Conservation (phyloP, 495 filamentous ascomycete genomes). For the Trichoderma reesei region DNA sequence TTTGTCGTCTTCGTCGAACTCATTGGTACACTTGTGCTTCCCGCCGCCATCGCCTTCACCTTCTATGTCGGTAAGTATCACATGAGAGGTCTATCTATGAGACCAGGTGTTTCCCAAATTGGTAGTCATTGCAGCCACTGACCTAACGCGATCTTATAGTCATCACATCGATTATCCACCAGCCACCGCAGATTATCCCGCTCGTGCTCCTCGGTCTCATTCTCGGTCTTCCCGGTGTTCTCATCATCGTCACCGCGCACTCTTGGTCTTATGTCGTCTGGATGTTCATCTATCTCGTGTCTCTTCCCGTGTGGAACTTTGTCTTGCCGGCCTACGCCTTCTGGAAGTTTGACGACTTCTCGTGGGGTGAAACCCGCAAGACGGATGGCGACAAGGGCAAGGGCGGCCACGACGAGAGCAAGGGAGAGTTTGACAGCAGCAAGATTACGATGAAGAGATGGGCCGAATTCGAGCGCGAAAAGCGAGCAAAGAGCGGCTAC, state of each 20-base stretch:
- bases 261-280: slow-evolving; percentile 86
- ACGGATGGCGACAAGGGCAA: slow-evolving; percentile 83
- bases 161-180: slow-evolving; percentile 72
- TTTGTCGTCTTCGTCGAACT: slow-evolving; percentile 96
- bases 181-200: slow-evolving; percentile 84
- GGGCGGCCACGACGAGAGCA: slow-evolving; percentile 66
- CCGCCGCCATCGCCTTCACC: slow-evolving; percentile 93
- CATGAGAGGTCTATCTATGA: no score
- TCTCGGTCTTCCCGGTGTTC: slow-evolving; percentile 81
- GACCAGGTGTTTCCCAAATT: neutral
- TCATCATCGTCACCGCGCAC: slow-evolving; percentile 95
- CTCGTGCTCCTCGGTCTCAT: slow-evolving; percentile 85
- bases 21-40: slow-evolving; percentile 86
- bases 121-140: slow-evolving; percentile 15
- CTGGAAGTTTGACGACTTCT: slow-evolving; percentile 99
- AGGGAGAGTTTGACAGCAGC: slow-evolving; percentile 94
- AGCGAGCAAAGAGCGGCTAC: slow-evolving; percentile 30
- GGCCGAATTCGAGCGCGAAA: slow-evolving; percentile 80
- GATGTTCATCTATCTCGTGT: slow-evolving; percentile 94
- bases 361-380: slow-evolving; percentile 97
- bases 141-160: slow-evolving; percentile 37
- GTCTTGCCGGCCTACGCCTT: slow-evolving; percentile 89
- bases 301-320: slow-evolving; percentile 96
- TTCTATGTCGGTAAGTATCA: slow-evolving; percentile 75
- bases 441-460: slow-evolving; percentile 98